Percentiles rank a stretch among this genome's conserved stretches.
Evolutionary conservation across 306 rosid species (phyloP).

Genomic region (Hippophae rhamnoides): DNA sequence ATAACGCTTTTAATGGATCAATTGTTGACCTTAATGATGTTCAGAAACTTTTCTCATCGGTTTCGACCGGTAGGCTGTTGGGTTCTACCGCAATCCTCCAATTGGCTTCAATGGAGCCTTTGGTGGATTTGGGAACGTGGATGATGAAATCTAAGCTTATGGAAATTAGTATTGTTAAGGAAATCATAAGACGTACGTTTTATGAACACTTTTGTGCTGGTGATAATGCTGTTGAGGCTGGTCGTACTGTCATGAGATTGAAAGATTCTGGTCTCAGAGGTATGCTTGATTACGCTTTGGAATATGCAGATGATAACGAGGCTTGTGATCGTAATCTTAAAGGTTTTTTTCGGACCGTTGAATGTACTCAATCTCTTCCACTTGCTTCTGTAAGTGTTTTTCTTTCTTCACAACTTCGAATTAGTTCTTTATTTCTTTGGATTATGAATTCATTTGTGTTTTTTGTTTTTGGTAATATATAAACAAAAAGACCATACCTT

Average conservation of each 20-base stretch:
- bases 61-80: slow-evolving; percentile 40
- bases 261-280: slow-evolving; percentile 53
- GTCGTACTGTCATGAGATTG: slow-evolving; percentile 23
- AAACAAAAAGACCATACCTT: too few relatives aligned
- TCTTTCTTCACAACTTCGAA: not conserved
- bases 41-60: slow-evolving; percentile 34
- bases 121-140: slow-evolving; percentile 80
- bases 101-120: slow-evolving; percentile 50
- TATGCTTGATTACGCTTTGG: slow-evolving; percentile 73
- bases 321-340: slow-evolving; percentile 50
- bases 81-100: slow-evolving; percentile 62
- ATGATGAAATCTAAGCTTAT: slow-evolving; percentile 54
- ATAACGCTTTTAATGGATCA: slow-evolving; percentile 19
- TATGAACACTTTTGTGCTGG: slow-evolving; percentile 82
- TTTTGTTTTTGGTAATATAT: too few relatives aligned
- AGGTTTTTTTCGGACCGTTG: slow-evolving; percentile 48
- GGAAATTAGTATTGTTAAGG: slow-evolving; percentile 21
- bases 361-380: slow-evolving; percentile 57
- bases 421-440: not conserved
- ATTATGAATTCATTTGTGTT: too few relatives aligned
- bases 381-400: slow-evolving; percentile 52
- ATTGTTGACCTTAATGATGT: slow-evolving; percentile 30
- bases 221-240: slow-evolving; percentile 44
- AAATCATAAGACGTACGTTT: slow-evolving; percentile 27
- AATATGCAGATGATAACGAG: slow-evolving; percentile 51